Percentiles rank a stretch among this genome's conserved stretches.
Evolutionary conservation across 2,329 filamentous ascomycete genomes (phyloP).

Genomic region (Rutstroemia sp.): DNA sequence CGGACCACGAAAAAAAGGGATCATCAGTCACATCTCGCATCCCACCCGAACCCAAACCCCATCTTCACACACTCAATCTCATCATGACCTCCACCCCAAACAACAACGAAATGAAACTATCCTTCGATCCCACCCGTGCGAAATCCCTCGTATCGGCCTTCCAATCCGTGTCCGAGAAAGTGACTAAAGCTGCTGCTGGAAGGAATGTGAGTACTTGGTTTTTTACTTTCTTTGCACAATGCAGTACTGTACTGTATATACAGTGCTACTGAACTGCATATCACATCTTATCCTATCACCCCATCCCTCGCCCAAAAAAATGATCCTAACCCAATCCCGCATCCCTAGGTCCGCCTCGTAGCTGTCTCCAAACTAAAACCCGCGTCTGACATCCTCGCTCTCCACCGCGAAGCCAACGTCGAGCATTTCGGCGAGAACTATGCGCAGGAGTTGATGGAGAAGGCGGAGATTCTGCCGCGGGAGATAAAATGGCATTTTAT

Average conservation of each 20-base stretch:
- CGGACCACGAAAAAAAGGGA: not conserved
- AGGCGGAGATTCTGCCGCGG: constrained; percentile 69
- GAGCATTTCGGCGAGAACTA: constrained; percentile 96
- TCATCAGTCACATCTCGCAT: not conserved
- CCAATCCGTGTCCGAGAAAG: constrained; percentile 48
- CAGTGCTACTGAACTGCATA: not conserved
- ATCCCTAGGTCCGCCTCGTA: constrained; percentile 66
- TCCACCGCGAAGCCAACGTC: constrained; percentile 57
- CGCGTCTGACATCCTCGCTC: constrained; percentile 78
- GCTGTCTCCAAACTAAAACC: constrained; percentile 97
- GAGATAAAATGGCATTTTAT: constrained; percentile 94
- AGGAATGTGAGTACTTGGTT: constrained; percentile 42
- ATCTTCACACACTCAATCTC: not conserved
- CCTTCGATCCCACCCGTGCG: constrained; percentile 52
- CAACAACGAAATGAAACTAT: constrained; percentile 40
- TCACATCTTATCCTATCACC: not conserved
- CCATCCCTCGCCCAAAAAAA: not conserved
- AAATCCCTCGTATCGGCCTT: constrained; percentile 56
- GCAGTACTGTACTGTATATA: not conserved
- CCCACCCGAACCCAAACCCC: not conserved
- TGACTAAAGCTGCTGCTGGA: constrained; percentile 46
- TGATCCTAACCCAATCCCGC: constrained; percentile 12
- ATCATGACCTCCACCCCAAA: not conserved
- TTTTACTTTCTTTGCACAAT: constrained; percentile 1
- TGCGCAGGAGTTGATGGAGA: constrained; percentile 79